These are phyloP conservation scores for Backusella macrospora DNA, from an alignment of 192 early-diverging fungal species.

Conservation along the genomic window DNA sequence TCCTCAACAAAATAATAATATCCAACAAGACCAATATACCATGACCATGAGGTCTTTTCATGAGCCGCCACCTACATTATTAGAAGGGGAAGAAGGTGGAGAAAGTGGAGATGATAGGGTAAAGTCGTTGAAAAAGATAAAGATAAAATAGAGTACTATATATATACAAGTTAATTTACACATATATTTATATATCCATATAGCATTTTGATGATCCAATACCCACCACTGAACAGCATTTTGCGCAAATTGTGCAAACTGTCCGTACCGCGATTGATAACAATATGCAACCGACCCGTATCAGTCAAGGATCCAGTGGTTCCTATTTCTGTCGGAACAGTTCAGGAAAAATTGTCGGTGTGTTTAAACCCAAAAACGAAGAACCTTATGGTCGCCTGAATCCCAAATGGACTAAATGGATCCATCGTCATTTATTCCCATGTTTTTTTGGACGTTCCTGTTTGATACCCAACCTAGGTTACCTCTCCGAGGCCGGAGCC, in stretches of 20 bases:
- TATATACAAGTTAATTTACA: neutral
- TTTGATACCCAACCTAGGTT: slow-evolving; percentile 88
- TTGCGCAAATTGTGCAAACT: slow-evolving; percentile 49
- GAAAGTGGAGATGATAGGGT: neutral
- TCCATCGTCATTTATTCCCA: slow-evolving; percentile 84
- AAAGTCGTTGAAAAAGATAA: neutral
- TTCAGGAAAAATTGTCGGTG: slow-evolving; percentile 78
- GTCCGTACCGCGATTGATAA: slow-evolving; percentile 53
- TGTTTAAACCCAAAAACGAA: slow-evolving; percentile 88
- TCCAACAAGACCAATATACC: slow-evolving; percentile 4
- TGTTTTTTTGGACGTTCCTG: slow-evolving; percentile 88
- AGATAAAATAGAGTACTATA: too few relatives aligned
- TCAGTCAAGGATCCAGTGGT: slow-evolving; percentile 82
- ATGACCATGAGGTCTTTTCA: slow-evolving; percentile 10
- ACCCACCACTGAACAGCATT: slow-evolving; percentile 48
- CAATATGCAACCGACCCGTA: slow-evolving; percentile 53
- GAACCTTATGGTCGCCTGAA: slow-evolving; percentile 70
- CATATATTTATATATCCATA: neutral
- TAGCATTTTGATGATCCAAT: slow-evolving; percentile 27
- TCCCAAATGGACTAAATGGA: slow-evolving; percentile 92
- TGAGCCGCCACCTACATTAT: neutral
- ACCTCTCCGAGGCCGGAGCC: slow-evolving; percentile 88
- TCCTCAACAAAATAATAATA: neutral
- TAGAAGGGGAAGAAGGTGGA: neutral
- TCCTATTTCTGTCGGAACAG: slow-evolving; percentile 85